phyloP scores from a whole-genome alignment of 163 green algal species.

The Coccomyxa subellipsoidea region DNA sequence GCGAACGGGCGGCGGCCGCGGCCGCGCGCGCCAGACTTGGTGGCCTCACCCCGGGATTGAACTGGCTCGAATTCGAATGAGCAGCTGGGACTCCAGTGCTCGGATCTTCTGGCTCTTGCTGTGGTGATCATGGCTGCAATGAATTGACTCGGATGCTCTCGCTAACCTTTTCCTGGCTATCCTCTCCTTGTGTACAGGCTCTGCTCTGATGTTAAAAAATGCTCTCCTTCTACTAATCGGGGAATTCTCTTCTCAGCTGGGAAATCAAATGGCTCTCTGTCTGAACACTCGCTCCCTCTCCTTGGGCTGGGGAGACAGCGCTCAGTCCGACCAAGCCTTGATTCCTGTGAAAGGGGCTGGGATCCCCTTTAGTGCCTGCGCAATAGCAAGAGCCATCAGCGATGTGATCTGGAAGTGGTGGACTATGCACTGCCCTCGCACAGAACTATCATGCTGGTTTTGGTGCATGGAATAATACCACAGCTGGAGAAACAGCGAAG shows the following conservation, averaged over 20 bases:
- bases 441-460: too few species aligned
- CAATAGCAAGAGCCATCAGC: background rate
- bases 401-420: background rate
- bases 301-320: background rate
- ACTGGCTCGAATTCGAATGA: slow-evolving; percentile 7
- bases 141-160: background rate
- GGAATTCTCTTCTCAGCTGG: background rate
- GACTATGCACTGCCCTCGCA: too few species aligned
- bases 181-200: slow-evolving; percentile 3
- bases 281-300: background rate
- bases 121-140: slow-evolving; percentile 4
- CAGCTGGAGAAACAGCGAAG: too few species aligned
- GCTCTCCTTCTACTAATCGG: background rate
- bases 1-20: slow-evolving; percentile 10
- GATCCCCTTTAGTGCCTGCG: slow-evolving; percentile 39
- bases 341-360: slow-evolving; percentile 49
- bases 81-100: slow-evolving; percentile 14
- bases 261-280: slow-evolving; percentile 1
- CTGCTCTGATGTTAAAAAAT: background rate
- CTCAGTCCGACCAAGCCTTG: slow-evolving; percentile 30
- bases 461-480: too few species aligned
- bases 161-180: background rate
- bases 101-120: background rate
- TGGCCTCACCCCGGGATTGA: background rate
- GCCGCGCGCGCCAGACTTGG: background rate